A percentile compares a stretch with the other conserved stretches of the same genome.
Evolutionary conservation across 306 rosid genomes (phyloP).

Genomic region (Gastrolobium villosum): DNA sequence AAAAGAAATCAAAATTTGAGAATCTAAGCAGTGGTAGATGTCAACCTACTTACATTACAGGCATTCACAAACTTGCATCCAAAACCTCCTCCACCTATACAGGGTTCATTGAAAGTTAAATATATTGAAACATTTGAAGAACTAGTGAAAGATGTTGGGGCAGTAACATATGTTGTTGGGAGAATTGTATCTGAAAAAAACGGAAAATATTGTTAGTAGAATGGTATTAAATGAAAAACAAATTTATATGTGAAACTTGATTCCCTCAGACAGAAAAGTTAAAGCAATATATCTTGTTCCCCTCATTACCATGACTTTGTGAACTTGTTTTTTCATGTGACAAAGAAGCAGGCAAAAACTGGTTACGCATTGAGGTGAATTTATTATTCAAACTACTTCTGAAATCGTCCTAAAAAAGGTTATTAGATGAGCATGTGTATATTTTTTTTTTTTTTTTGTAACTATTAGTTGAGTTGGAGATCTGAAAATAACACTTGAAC

Average conservation of each 20-base stretch:
- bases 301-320: constrained; percentile 13
- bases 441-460: no score
- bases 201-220: constrained; percentile 21
- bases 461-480: no score
- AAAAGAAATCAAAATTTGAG: constrained; percentile 11
- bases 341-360: constrained; percentile 31
- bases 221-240: constrained; percentile 4
- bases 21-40: constrained; percentile 19
- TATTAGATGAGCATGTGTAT: no score
- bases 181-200: constrained; percentile 78
- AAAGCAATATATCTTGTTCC: constrained; percentile 5
- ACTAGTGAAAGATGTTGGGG: constrained; percentile 72
- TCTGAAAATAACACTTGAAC: no score
- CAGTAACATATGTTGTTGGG: constrained; percentile 81
- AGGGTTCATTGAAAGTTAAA: constrained; percentile 82
- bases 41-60: constrained; percentile 90
- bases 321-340: constrained; percentile 13
- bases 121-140: constrained; percentile 75
- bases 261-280: background rate
- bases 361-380: no score
- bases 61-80: constrained; percentile 73
- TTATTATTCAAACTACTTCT: no score
- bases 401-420: no score
- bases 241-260: constrained; percentile 28
- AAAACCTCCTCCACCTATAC: constrained; percentile 74